phyloP scores from a whole-genome alignment of 768 basidiomycete genomes.

The Grammothele lineata region DNA sequence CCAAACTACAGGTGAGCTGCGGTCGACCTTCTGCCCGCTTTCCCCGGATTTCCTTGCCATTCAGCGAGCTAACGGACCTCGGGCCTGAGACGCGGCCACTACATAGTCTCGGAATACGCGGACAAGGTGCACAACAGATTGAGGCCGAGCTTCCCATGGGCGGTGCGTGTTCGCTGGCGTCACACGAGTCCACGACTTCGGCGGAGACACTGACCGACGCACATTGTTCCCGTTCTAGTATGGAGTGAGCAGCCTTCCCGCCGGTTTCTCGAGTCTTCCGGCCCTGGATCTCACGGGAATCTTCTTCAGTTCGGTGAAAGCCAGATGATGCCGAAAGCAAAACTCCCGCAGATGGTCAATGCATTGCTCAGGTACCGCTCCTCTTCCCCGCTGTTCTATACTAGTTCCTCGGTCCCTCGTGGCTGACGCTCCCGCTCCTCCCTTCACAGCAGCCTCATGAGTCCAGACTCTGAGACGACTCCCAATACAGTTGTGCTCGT shows the following conservation, averaged over 20 bases:
- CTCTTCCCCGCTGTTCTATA: too few species aligned
- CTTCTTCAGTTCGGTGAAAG: constrained; percentile 68
- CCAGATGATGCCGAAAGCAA: constrained; percentile 61
- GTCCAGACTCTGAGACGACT: constrained; percentile 71
- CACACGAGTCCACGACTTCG: background rate
- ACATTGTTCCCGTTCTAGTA: constrained; percentile 37
- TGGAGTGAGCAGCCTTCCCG: constrained; percentile 45
- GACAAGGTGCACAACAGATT: constrained; percentile 63
- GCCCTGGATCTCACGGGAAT: constrained; percentile 1
- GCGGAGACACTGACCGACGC: background rate
- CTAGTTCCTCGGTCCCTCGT: too few species aligned
- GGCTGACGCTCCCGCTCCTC: too few species aligned
- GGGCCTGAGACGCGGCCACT: constrained; percentile 56
- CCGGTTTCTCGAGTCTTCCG: constrained; percentile 1
- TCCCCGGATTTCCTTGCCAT: constrained; percentile 1
- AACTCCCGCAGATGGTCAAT: constrained; percentile 67
- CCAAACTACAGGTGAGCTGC: constrained; percentile 67
- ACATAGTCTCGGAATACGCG: constrained; percentile 64
- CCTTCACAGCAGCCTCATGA: constrained; percentile 56
- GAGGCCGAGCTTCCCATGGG: constrained; percentile 65
- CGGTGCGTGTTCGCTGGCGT: constrained; percentile 52
- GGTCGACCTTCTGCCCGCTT: background rate
- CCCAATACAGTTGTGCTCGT: constrained; percentile 71
- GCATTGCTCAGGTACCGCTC: constrained; percentile 60
- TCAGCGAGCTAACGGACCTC: constrained; percentile 12